Conservation (phyloP, 306 rosid genomes). For the Herpetospermum pedunculosum region DNA sequence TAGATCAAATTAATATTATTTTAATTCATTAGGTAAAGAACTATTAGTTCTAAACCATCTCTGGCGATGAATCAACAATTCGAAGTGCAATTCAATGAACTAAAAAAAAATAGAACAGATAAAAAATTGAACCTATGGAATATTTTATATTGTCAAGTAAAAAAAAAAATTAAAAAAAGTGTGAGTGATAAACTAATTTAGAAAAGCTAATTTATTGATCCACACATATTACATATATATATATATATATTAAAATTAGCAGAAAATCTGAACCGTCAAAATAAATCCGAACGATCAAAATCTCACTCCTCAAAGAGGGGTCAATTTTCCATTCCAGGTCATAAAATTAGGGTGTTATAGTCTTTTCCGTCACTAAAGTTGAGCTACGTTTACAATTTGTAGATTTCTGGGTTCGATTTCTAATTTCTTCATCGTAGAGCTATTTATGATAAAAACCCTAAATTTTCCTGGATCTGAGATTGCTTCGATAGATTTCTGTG, state of each 20-base stretch:
- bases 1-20: too few species aligned
- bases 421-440: slow-evolving; percentile 11
- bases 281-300: neutral
- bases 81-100: too few species aligned
- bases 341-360: neutral
- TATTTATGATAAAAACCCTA: slow-evolving; percentile 12
- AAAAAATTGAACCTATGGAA: too few species aligned
- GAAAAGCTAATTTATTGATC: neutral
- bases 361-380: neutral
- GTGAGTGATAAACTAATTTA: too few species aligned
- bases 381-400: neutral
- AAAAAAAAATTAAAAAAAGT: too few species aligned
- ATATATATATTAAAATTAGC: neutral
- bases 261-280: neutral
- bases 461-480: slow-evolving; percentile 37
- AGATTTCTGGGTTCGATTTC: neutral
- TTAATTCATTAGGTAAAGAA: too few species aligned
- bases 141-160: too few species aligned
- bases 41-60: too few species aligned
- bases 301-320: neutral
- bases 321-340: neutral
- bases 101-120: too few species aligned
- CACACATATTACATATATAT: too few species aligned
- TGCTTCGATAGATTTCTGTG: slow-evolving; percentile 29
- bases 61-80: too few species aligned